Base-by-base conservation (phyloP, 2,329 filamentous ascomycete species). In the Aspergillus sp. region DNA sequence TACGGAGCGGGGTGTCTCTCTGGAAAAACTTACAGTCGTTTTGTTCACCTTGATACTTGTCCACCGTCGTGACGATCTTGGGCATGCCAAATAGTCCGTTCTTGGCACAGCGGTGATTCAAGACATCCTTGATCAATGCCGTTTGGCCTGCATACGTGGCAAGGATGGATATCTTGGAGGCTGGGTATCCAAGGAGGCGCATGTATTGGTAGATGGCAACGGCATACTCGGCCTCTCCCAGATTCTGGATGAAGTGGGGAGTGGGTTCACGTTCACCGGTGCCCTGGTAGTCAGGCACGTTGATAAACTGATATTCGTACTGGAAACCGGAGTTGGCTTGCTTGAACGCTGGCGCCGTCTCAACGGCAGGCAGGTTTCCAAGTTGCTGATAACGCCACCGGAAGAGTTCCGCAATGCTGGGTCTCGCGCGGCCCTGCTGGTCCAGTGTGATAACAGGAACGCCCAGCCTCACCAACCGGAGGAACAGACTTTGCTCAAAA, bases 11-110 rank as follows among this genome's bases (percentile, higher is more conserved):
- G 57, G 5, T 13, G 5, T 36, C 11, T 36, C 30, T 5, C 0
- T 36, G 32, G 32, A 13, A 60, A 49, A 36, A 86, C 90, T 83
- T 83, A 95, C 91, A 98, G 72, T 99, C 95, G 77, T 99, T 99
- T 78, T 99, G 95, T 81, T 99, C 95, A 74, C 95, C 96, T 80
- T 99, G 95, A 72, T 98, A 99, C 76, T 96, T 97, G 80, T 99
- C 95, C 64, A 99, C 94, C 5, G 96, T 99, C 3, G 91, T 93
- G 27, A 99, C 91, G 56, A 90, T 89, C 76, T 89, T 90, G 17
- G 95, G 95, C 75, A 96, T 80, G 8, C 94, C 93, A 77, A 99
- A 99, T 19, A 98, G 80, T 2, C 88, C 80, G 69, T 92, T 96
- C 68, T 86, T 89, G 39, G 88, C 89, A 76, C 95, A 99, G 60